A percentile compares a stretch with the other conserved stretches of the same genome.
Evolutionary conservation across 202 grass and related monocot species (phyloP).

Genomic region (Panicum virgatum): DNA sequence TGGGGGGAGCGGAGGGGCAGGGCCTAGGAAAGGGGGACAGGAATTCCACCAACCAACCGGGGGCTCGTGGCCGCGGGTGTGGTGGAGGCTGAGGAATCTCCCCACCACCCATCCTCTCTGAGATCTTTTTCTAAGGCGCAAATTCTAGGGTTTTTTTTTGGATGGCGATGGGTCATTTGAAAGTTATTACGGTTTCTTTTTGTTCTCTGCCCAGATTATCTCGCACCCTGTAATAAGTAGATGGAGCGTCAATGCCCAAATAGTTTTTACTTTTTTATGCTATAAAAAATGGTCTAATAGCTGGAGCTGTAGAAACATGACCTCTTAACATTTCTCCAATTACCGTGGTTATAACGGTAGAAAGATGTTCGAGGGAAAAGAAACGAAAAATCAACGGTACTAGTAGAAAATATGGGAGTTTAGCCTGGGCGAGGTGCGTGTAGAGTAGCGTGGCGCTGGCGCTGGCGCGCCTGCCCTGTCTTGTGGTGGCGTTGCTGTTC

Average conservation of each 20-base stretch:
- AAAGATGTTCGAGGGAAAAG: neutral
- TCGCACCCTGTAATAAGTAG: too few relatives aligned
- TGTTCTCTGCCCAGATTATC: neutral
- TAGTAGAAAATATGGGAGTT: neutral
- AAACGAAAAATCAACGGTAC: too few relatives aligned
- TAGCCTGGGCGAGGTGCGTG: neutral
- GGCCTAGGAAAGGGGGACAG: constrained; percentile 42
- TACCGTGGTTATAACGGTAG: neutral
- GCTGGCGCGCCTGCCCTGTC: neutral
- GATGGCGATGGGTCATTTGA: neutral
- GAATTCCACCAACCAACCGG: constrained; percentile 15
- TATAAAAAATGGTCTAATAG: neutral
- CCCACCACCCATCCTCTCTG: neutral
- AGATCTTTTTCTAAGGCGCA: neutral
- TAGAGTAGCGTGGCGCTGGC: neutral
- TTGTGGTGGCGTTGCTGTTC: neutral
- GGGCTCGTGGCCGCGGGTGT: neutral
- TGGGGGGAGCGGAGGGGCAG: constrained; percentile 30
- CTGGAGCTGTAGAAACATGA: neutral
- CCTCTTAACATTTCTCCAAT: neutral
- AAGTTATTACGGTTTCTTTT: neutral
- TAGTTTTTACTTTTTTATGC: too few relatives aligned
- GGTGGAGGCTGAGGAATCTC: neutral
- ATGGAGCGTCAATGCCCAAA: neutral
- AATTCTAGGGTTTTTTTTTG: neutral